Evolutionary conservation across 805 yeast species (phyloP), one percentile per base, ranked within the genome.

Genomic region (Candida bentonensis): DNA sequence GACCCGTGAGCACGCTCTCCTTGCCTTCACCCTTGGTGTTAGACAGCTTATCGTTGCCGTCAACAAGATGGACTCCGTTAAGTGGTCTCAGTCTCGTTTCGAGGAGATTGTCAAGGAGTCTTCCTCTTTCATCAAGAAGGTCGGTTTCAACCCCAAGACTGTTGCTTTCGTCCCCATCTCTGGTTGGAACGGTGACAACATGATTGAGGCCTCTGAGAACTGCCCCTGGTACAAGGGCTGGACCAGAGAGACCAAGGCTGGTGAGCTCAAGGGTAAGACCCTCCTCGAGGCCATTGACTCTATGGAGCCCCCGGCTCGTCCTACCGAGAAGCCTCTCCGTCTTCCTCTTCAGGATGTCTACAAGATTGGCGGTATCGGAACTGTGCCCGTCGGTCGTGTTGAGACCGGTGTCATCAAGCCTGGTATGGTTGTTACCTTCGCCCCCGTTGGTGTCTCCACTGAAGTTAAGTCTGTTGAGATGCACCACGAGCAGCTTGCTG

Each of bases 61-160:
- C 72, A 83, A 83, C 87, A 83, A 83, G 84, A 84, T 83, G 94
- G 94, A 83, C 76, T 79, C 92, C 67, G 86, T 79, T 65, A 80
- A 82, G 66, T 83, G 94, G 94, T 73, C 77, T 57, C 77, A 83
- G 74, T 65, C 72, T 59, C 80, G 94, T 72, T 84, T 70, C 73
- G 77, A 78, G 58, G 87, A 81, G 67, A 81, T 80, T 59, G 64
- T 69, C 66, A 78, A 78, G 76, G 86, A 82, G 71, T 74, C 84
- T 59, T 64, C 81, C 54, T 78, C 77, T 73, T 81, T 81, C 76
- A 76, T 80, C 75, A 79, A 78, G 81, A 75, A 80, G 76, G 86
- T 79, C 57, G 89, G 89, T 68, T 81, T 70, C 82, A 76, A 76
- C 76, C 81, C 83, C 64, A 75, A 79, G 76, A 71, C 79, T 65